Percentiles rank a stretch among this genome's conserved stretches.
phyloP scores from a whole-genome alignment of 768 basidiomycete species.

The Leucocoprinus leucothites region DNA sequence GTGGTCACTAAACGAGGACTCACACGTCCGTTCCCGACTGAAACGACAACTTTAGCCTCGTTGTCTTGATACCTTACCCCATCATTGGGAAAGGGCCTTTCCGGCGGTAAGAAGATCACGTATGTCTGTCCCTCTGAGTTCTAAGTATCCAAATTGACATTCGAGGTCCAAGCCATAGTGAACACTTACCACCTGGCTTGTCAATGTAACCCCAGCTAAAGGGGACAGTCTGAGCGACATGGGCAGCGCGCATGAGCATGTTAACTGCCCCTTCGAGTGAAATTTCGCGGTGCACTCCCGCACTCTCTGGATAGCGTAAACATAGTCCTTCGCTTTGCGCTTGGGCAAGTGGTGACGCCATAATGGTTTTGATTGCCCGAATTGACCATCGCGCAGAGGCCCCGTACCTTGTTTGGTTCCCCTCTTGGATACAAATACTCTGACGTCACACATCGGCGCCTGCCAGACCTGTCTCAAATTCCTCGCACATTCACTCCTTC shows the following conservation, averaged over 20 bases:
- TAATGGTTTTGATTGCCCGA: slow-evolving; percentile 2
- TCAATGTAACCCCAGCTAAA: slow-evolving; percentile 77
- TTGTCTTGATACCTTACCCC: slow-evolving; percentile 76
- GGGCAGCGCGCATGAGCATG: slow-evolving; percentile 60
- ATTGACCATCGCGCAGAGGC: not conserved
- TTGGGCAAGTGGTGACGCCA: slow-evolving; percentile 35
- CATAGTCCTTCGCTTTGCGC: slow-evolving; percentile 59
- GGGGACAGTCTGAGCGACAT: slow-evolving; percentile 54
- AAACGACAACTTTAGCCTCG: slow-evolving; percentile 58
- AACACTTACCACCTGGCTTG: slow-evolving; percentile 62
- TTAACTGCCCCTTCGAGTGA: slow-evolving; percentile 53
- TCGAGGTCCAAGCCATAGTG: not conserved
- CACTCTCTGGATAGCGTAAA: slow-evolving; percentile 67
- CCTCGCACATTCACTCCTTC: too few species aligned
- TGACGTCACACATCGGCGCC: too few species aligned
- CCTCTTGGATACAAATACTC: not conserved
- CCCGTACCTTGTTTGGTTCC: not conserved
- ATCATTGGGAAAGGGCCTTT: slow-evolving; percentile 65
- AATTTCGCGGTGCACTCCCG: slow-evolving; percentile 55
- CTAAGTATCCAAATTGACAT: not conserved
- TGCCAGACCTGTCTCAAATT: too few species aligned
- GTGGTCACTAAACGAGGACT: slow-evolving; percentile 22
- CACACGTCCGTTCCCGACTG: slow-evolving; percentile 51
- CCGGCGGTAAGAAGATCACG: slow-evolving; percentile 63
- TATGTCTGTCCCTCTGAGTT: slow-evolving; percentile 59